These are phyloP conservation scores for Nephelium lappaceum DNA, from an alignment of 345 rosid species.

Conservation along the genomic window DNA sequence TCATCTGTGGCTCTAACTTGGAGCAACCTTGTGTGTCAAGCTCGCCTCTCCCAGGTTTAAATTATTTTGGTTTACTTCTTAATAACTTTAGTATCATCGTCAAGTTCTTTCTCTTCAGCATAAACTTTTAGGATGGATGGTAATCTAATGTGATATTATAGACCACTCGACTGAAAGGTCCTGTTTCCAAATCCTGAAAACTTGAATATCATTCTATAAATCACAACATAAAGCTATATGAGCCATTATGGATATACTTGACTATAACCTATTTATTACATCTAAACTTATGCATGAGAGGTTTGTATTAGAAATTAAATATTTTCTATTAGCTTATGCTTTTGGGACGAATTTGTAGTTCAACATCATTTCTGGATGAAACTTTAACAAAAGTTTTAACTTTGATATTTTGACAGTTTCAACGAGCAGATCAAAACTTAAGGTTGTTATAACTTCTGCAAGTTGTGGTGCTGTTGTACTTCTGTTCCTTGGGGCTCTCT, in stretches of 20 bases:
- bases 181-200: neutral
- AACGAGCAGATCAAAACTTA: conserved; percentile 59
- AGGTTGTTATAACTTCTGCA: conserved; percentile 49
- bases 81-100: neutral
- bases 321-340: neutral
- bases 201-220: neutral
- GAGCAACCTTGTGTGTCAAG: conserved; percentile 68
- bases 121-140: neutral
- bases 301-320: neutral
- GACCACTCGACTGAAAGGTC: neutral
- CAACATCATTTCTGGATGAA: neutral
- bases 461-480: conserved; percentile 58
- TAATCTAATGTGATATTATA: neutral
- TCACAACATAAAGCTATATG: neutral
- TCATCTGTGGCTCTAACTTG: conserved; percentile 67
- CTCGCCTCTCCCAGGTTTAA: conserved; percentile 59
- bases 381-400: neutral
- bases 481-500: conserved; percentile 49
- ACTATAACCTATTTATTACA: neutral
- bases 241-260: neutral
- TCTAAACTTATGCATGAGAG: neutral
- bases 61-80: neutral
- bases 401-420: conserved; percentile 46
- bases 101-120: neutral
- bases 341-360: neutral